Base-by-base conservation (phyloP, 1,284 basidiomycete genomes). In the Xerocomus nothofagi region DNA sequence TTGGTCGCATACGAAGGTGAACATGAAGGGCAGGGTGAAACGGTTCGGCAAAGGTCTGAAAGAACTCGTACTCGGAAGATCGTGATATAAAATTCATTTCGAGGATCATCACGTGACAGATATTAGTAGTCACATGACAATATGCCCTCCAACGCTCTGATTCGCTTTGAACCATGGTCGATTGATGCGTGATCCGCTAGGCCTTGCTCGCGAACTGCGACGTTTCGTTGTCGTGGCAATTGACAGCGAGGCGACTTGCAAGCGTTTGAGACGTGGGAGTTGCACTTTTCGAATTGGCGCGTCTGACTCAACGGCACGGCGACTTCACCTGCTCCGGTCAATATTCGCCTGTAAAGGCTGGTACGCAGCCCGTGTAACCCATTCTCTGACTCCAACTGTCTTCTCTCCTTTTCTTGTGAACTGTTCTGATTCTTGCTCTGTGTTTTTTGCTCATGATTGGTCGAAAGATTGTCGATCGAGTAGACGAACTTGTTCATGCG, bases 11-110 rank as follows among this genome's bases (percentile, higher is more conserved):
- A 47, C 38, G 9, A 69, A 29, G 46, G 34, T 54, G 39, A 56
- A 57, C 6, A 39, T 73, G 58, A 71, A 65, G 56, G 53, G 55
- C 27, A 69, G 59, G 51, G 70, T 80, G 47, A 74, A 65, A 67
- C 77, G 67, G 55, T 54, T 79, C 27, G 65, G 73, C 26, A 71
- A 65, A 59, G 72, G 72, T 23, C 53, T 78, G 56, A 75, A 70
- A 57, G 71, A 73, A 29, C 63, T 77, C 33, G 60, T 78, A 14
- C 58, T 69, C 17, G 54, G 68, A 27, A 58, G 56, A 32, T 51
- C 55, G 30, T 65, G 38, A 51, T 56, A n/a, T n/a, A n/a, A n/a
- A 27, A 11, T 27, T 1, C 2, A 27, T 11, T 10, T 20, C 21
- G 18, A 49, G 17, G 17, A 38, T 23, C 14, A 43, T 44, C 56